Conservation (phyloP, 1,139 yeast species). For the Blastobotrys arbuscula region DNA sequence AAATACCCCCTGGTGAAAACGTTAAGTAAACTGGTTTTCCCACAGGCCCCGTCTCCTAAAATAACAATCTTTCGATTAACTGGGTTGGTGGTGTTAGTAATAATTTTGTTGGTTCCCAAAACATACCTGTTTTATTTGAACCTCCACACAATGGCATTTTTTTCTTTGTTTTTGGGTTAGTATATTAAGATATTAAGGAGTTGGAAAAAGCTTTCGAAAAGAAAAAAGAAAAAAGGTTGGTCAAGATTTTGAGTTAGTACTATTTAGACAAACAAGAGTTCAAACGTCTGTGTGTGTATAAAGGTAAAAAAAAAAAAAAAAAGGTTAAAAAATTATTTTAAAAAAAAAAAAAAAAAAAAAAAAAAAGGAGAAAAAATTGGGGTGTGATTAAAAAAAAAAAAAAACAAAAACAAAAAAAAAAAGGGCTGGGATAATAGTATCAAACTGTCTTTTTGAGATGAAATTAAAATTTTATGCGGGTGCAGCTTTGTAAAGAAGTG, state of each 20-base stretch:
- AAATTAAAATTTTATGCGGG: too few species aligned
- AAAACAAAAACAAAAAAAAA: neutral
- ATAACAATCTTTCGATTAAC: conserved; percentile 91
- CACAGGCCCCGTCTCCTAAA: conserved; percentile 97
- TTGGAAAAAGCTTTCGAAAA: neutral
- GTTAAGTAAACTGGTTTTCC: conserved; percentile 84
- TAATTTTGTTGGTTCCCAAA: neutral
- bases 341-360: neutral
- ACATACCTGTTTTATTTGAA: conserved; percentile 47
- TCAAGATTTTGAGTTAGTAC: too few species aligned
- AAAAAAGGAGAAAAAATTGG: neutral
- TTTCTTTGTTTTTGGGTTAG: neutral
- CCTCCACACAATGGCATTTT: conserved; percentile 69
- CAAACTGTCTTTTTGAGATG: too few species aligned
- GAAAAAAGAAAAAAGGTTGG: too few species aligned
- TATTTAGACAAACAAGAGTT: too few species aligned
- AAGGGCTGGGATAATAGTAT: too few species aligned
- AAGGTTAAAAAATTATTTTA: too few species aligned
- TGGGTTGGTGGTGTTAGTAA: conserved; percentile 16
- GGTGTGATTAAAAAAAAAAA: neutral
- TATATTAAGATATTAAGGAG: neutral
- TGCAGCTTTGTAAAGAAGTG: too few species aligned
- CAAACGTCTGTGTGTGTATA: too few species aligned
- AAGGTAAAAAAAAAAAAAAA: too few species aligned
- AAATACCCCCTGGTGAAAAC: conserved; percentile 97